A percentile compares a stretch with the other conserved stretches of the same genome.
Conservation (phyloP, 768 basidiomycete genomes). For the Suillus sp. region DNA sequence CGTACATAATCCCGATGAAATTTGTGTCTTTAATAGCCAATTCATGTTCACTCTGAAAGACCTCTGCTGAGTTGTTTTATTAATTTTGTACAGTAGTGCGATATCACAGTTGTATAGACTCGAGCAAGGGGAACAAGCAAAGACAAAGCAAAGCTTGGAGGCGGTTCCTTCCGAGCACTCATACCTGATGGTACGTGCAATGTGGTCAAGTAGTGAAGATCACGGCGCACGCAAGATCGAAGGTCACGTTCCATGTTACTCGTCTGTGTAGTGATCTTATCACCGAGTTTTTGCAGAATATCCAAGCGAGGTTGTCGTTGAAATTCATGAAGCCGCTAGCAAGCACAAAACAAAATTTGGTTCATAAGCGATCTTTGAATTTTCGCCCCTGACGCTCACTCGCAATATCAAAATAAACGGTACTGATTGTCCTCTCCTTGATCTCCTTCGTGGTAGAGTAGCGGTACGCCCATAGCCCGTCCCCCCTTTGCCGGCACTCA, state of each 20-base stretch:
- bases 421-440: conserved; percentile 18
- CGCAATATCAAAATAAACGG: background rate
- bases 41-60: too few species aligned
- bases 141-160: background rate
- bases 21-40: too few species aligned
- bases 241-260: background rate
- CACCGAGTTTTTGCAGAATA: background rate
- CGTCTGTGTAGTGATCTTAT: background rate
- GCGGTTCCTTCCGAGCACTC: background rate
- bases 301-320: background rate
- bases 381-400: background rate
- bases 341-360: background rate
- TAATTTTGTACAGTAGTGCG: too few species aligned
- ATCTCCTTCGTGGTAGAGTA: conserved; percentile 35
- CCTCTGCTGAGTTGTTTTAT: too few species aligned
- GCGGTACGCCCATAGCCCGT: conserved; percentile 28
- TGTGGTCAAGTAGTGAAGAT: too few species aligned
- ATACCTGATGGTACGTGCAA: too few species aligned
- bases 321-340: background rate
- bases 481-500: conserved; percentile 14
- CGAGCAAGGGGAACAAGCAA: background rate
- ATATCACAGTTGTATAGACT: background rate
- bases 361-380: background rate
- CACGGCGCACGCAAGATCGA: too few species aligned
- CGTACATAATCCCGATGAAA: too few species aligned